A percentile compares a stretch with the other conserved stretches of the same genome.
Conservation (phyloP, 75 land plant genomes). For the Azolla pinnata region DNA sequence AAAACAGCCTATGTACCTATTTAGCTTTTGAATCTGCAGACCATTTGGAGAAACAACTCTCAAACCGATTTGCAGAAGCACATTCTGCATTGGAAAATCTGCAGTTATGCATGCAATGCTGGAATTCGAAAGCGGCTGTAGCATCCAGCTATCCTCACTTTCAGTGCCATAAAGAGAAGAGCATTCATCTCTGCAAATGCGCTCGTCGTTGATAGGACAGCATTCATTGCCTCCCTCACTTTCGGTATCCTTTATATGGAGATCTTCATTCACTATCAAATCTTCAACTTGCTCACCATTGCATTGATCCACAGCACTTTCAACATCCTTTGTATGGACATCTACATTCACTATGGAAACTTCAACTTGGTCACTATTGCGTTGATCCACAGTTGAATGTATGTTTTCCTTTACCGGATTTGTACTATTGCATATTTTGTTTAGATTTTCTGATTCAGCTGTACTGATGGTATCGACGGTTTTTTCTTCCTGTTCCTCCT, state of each 20-base stretch:
- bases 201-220: constrained; percentile 11
- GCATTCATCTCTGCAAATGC: constrained; percentile 12
- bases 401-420: neutral
- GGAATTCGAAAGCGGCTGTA: constrained; percentile 61
- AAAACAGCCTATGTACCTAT: too few relatives aligned
- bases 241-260: neutral
- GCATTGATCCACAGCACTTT: constrained; percentile 10
- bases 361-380: neutral
- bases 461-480: neutral
- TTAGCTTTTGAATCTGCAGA: constrained; percentile 73
- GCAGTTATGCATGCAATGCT: constrained; percentile 86
- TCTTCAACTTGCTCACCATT: constrained; percentile 6
- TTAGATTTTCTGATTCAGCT: neutral
- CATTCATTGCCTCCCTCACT: constrained; percentile 14
- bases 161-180: constrained; percentile 23
- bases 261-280: constrained; percentile 3
- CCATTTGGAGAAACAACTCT: constrained; percentile 75
- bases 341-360: neutral
- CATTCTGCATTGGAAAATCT: constrained; percentile 98
- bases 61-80: constrained; percentile 87
- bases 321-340: neutral
- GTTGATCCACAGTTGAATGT: neutral
- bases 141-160: constrained; percentile 69
- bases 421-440: too few relatives aligned
- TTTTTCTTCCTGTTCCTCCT: neutral